A percentile compares a stretch with the other conserved stretches of the same genome.
phyloP scores from a whole-genome alignment of 192 early-diverging fungal species.

The Chytriomyces sp. region DNA sequence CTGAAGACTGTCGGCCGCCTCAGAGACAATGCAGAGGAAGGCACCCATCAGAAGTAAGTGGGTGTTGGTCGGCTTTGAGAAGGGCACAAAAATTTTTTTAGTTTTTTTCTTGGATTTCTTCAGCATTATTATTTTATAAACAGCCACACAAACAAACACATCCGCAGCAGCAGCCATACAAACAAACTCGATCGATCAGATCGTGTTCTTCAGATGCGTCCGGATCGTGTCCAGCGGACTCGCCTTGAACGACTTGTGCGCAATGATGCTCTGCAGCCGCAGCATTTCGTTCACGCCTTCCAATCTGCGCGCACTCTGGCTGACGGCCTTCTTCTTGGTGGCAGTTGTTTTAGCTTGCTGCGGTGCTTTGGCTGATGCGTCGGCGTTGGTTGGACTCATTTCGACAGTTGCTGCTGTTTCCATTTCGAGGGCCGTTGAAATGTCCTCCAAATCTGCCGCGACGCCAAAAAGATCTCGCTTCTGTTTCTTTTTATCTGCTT shows the following conservation, averaged over 20 bases:
- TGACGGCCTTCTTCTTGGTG: conserved; percentile 11
- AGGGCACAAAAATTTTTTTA: neutral
- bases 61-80: neutral
- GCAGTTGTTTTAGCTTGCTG: neutral
- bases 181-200: neutral
- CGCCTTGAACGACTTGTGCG: conserved; percentile 19
- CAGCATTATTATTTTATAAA: neutral
- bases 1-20: conserved; percentile 36
- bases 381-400: neutral
- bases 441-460: conserved; percentile 19
- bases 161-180: too few relatives aligned
- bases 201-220: conserved; percentile 20
- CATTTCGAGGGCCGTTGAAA: neutral
- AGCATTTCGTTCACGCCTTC: conserved; percentile 28
- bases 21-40: conserved; percentile 2
- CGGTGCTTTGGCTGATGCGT: neutral
- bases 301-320: conserved; percentile 6
- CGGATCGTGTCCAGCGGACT: conserved; percentile 22
- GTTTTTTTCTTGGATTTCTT: neutral
- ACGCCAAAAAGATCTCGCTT: conserved; percentile 19
- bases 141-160: too few relatives aligned
- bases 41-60: conserved; percentile 15
- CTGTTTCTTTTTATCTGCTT: conserved; percentile 15
- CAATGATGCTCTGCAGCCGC: conserved; percentile 20
- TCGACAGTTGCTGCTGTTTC: conserved; percentile 1